Evolutionary conservation across 257 asterid genomes (phyloP).

Genomic region (Primulina tabacum): DNA sequence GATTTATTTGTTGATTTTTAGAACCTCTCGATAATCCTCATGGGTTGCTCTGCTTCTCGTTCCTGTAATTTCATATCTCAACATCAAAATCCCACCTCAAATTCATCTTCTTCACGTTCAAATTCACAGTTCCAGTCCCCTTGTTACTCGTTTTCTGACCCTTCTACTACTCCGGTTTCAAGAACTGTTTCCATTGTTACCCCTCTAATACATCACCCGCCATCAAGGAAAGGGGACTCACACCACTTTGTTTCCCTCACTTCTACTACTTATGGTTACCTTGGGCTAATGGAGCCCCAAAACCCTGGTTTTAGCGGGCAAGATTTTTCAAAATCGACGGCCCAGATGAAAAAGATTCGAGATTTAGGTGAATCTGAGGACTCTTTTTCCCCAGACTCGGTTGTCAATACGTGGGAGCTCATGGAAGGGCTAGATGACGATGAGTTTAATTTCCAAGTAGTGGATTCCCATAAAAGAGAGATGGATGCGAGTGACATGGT

Average conservation of each 20-base stretch:
- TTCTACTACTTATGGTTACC: constrained; percentile 84
- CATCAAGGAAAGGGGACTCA: constrained; percentile 49
- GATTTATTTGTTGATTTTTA: constrained; percentile 6
- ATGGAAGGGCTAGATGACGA: constrained; percentile 61
- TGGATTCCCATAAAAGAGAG: constrained; percentile 28
- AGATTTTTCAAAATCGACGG: constrained; percentile 26
- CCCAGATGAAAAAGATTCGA: constrained; percentile 33
- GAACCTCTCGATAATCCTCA: constrained; percentile 21
- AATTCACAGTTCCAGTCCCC: constrained; percentile 46
- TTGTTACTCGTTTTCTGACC: constrained; percentile 44
- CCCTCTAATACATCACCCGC: constrained; percentile 60
- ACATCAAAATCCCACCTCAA: constrained; percentile 45
- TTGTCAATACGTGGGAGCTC: constrained; percentile 49
- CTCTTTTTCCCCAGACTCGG: constrained; percentile 74
- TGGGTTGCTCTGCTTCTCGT: constrained; percentile 80
- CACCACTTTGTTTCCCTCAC: constrained; percentile 78
- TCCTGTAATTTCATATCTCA: constrained; percentile 45
- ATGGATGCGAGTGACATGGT: constrained; percentile 28
- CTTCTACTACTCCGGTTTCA: constrained; percentile 55
- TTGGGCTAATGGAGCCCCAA: constrained; percentile 42
- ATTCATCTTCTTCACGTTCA: constrained; percentile 41
- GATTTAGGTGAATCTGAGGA: constrained; percentile 37
- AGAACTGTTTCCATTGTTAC: constrained; percentile 51
- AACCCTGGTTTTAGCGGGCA: constrained; percentile 31
- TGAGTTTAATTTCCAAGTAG: constrained; percentile 40